These are phyloP conservation scores for Botrytis paeoniae DNA, from an alignment of 2,329 filamentous ascomycete species.

Conservation along the genomic window DNA sequence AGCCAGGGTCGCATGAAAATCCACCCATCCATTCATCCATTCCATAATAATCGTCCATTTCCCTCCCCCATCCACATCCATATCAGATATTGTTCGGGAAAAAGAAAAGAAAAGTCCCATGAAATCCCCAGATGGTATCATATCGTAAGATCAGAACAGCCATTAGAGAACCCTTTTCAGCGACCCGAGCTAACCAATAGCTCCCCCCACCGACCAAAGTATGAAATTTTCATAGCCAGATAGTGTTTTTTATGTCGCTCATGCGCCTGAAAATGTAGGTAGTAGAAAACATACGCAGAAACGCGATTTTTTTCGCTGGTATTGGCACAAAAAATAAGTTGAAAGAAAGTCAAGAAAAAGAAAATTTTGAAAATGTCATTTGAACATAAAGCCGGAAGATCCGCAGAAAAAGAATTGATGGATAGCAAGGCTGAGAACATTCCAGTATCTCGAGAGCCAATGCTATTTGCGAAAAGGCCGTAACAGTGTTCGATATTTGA, in stretches of 20 bases:
- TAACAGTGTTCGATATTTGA: constrained; percentile 23
- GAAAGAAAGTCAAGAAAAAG: constrained; percentile 12
- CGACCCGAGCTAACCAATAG: constrained; percentile 4
- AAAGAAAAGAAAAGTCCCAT: neutral
- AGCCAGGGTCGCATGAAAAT: constrained; percentile 12
- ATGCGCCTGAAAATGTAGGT: constrained; percentile 3
- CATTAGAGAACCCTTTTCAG: constrained; percentile 1
- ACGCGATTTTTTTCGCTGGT: neutral
- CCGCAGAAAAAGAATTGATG: neutral
- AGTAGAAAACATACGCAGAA: constrained; percentile 13
- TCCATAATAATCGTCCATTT: constrained; percentile 9
- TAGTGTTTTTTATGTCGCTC: constrained; percentile 10
- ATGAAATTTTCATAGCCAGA: constrained; percentile 9
- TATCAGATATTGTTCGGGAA: constrained; percentile 5
- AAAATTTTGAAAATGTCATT: neutral
- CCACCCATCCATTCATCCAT: neutral
- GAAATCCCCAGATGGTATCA: constrained; percentile 6
- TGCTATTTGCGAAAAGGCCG: constrained; percentile 20
- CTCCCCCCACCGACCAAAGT: constrained; percentile 2
- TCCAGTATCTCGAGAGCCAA: constrained; percentile 33
- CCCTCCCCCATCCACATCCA: neutral
- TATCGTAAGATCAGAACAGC: constrained; percentile 7
- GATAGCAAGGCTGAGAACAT: constrained; percentile 32
- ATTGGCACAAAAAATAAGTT: constrained; percentile 12
- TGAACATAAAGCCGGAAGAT: constrained; percentile 11